Evolutionary conservation across 2,329 filamentous ascomycete genomes (phyloP), one percentile per base, ranked within the genome.

Genomic region (Coniella vitis): DNA sequence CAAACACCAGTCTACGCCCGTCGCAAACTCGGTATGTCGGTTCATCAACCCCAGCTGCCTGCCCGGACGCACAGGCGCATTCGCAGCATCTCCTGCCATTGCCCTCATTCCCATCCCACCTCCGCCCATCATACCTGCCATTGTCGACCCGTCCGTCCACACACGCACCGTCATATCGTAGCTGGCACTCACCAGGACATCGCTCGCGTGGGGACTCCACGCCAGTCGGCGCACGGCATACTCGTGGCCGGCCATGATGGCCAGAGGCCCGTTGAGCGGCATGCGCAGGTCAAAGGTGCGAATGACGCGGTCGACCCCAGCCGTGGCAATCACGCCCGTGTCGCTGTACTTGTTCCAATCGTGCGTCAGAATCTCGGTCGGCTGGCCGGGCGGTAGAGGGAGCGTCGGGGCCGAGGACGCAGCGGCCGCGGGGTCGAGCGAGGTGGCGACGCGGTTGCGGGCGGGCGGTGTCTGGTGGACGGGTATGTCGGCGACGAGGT

Each of bases 331-430:
- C 21, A 96, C 74, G 2, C 51, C 51, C 0, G 83, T 85, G 56
- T 90, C 82, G 35, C 86, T 80, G 69, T 98, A 98, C 68, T 98
- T 98, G 71, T 98, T 98, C 93, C 93, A 98, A 67, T 98, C 93
- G 68, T 97, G 93, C 0, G 90, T 95, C 29, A 98, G 77, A 34
- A 88, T 81, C 71, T 98, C 93, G 9, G 81, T 76, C 0, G 90
- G 89, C n/a, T 81, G 67, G 31, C 69, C 63, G 22, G 68, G 69
- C 43, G 61, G 65, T 51, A 56, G 62, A 22, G 55, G 57, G 19
- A 42, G 10, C n/a, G 20, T 29, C 4, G 10, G 32, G 14, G 22
- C 3, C 17, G n/a, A 8, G 40, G 50, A 29, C 13, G 31, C 37
- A 9, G 10, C 38, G 14, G 22, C 3, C 25, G n/a, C 12, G 40